phyloP scores from a whole-genome alignment of 2,329 filamentous ascomycete species.

The Pestalotiopsis fici region DNA sequence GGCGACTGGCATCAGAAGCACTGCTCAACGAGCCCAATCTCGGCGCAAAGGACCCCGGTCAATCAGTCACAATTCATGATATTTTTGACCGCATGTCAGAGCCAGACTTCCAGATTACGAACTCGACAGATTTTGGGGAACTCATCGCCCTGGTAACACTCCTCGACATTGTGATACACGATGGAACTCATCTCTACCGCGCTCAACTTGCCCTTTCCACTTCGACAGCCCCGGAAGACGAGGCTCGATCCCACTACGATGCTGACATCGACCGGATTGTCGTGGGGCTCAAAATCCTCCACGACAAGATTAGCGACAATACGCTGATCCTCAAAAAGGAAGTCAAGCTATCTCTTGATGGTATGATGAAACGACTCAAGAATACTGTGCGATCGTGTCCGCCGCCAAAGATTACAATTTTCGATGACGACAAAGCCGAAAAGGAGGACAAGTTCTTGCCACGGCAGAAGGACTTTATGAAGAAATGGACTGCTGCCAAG shows the following conservation, averaged over 20 bases:
- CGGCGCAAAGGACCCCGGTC: slow-evolving; percentile 40
- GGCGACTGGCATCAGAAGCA: slow-evolving; percentile 66
- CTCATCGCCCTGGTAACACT: slow-evolving; percentile 67
- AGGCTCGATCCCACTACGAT: slow-evolving; percentile 60
- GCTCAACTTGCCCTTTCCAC: slow-evolving; percentile 10
- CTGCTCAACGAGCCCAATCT: slow-evolving; percentile 54
- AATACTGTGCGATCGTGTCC: slow-evolving; percentile 69
- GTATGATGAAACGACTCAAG: slow-evolving; percentile 71
- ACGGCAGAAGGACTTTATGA: slow-evolving; percentile 52
- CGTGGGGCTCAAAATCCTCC: slow-evolving; percentile 56
- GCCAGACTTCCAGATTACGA: slow-evolving; percentile 52
- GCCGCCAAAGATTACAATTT: slow-evolving; percentile 54
- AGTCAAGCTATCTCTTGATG: slow-evolving; percentile 74
- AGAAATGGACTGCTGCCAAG: slow-evolving; percentile 34
- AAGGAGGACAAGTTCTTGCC: slow-evolving; percentile 39
- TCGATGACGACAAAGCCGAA: slow-evolving; percentile 34
- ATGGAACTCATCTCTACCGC: slow-evolving; percentile 38
- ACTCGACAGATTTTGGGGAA: slow-evolving; percentile 66
- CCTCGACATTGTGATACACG: slow-evolving; percentile 75
- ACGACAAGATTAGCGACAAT: slow-evolving; percentile 69
- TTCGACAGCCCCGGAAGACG: slow-evolving; percentile 14
- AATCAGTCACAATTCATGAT: slow-evolving; percentile 40
- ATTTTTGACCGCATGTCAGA: slow-evolving; percentile 47
- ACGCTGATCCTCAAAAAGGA: slow-evolving; percentile 75
- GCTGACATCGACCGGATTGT: slow-evolving; percentile 68